These are phyloP conservation scores for Coprinellus aureogranulatus DNA, from an alignment of 768 basidiomycete genomes.

Conservation along the genomic window DNA sequence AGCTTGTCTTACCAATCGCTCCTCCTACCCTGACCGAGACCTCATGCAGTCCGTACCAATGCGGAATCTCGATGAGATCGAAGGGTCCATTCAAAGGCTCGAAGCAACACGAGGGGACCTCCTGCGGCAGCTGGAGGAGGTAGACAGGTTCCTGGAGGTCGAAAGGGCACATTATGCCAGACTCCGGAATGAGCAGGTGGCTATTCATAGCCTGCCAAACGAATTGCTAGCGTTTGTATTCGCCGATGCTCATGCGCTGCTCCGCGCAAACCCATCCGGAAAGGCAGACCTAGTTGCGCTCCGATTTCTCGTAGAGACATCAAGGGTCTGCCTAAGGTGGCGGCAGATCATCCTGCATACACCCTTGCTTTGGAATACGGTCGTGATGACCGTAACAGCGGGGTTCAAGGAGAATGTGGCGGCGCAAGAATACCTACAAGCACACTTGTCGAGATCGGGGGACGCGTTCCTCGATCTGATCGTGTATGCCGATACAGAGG, in stretches of 20 bases:
- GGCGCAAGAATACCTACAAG: constrained; percentile 27
- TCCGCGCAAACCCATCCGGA: constrained; percentile 9
- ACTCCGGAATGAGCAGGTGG: constrained; percentile 33
- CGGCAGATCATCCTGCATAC: constrained; percentile 37
- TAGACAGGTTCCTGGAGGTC: constrained; percentile 30
- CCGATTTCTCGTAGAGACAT: constrained; percentile 37
- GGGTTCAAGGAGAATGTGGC: background rate
- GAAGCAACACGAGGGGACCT: constrained; percentile 26
- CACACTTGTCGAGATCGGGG: constrained; percentile 37
- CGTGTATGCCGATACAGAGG: constrained; percentile 24
- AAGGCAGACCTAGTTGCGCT: constrained; percentile 3
- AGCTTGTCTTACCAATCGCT: no score
- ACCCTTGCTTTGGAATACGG: constrained; percentile 44
- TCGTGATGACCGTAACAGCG: constrained; percentile 30
- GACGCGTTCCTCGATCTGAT: constrained; percentile 37
- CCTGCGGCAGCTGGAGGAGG: constrained; percentile 30
- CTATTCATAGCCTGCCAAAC: constrained; percentile 35
- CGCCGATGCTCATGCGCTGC: constrained; percentile 26
- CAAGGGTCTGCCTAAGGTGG: constrained; percentile 48
- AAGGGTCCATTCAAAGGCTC: constrained; percentile 22
- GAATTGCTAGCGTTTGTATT: constrained; percentile 44
- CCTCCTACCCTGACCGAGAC: no score
- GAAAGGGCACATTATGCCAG: constrained; percentile 31
- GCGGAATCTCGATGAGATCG: constrained; percentile 13
- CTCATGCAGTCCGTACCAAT: no score